Conservation (phyloP, 345 rosid genomes). For the Tarenaya hassleriana region DNA sequence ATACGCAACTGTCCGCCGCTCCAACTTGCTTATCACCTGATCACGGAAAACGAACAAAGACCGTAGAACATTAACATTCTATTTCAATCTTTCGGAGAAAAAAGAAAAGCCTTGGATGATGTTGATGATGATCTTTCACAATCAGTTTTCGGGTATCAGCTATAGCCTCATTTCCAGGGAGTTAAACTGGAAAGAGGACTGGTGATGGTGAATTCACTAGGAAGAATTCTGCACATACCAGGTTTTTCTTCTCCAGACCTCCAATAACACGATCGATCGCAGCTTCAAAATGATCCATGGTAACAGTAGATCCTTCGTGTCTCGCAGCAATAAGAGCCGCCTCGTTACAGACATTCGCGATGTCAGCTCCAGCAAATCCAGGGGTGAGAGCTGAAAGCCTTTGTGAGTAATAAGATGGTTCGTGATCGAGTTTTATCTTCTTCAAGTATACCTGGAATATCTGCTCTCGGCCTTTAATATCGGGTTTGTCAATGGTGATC, state of each 20-base stretch:
- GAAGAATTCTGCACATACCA: slow-evolving; percentile 40
- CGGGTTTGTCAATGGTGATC: slow-evolving; percentile 80
- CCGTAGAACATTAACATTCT: slow-evolving; percentile 2
- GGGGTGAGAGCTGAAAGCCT: slow-evolving; percentile 93
- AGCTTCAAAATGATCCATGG: slow-evolving; percentile 83
- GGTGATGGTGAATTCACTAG: background rate
- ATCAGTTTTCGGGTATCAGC: too few relatives aligned
- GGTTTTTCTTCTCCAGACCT: slow-evolving; percentile 95
- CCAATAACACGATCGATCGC: slow-evolving; percentile 95
- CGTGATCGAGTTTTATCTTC: slow-evolving; percentile 74
- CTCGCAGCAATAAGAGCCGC: slow-evolving; percentile 93
- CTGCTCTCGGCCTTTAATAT: slow-evolving; percentile 86
- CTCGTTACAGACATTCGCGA: slow-evolving; percentile 92
- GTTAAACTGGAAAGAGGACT: background rate
- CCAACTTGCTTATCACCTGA: slow-evolving; percentile 88
- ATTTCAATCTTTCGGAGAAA: background rate
- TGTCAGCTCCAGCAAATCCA: slow-evolving; percentile 96
- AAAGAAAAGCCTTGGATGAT: background rate
- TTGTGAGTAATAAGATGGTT: slow-evolving; percentile 73
- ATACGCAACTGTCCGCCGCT: slow-evolving; percentile 86
- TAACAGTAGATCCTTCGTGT: slow-evolving; percentile 41
- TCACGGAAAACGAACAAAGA: background rate
- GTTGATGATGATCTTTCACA: too few relatives aligned
- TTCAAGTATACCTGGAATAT: slow-evolving; percentile 76
- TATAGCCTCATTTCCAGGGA: too few relatives aligned